Evolutionary conservation across 805 yeast genomes (phyloP).

Genomic region (Schwanniomyces yamadae): DNA sequence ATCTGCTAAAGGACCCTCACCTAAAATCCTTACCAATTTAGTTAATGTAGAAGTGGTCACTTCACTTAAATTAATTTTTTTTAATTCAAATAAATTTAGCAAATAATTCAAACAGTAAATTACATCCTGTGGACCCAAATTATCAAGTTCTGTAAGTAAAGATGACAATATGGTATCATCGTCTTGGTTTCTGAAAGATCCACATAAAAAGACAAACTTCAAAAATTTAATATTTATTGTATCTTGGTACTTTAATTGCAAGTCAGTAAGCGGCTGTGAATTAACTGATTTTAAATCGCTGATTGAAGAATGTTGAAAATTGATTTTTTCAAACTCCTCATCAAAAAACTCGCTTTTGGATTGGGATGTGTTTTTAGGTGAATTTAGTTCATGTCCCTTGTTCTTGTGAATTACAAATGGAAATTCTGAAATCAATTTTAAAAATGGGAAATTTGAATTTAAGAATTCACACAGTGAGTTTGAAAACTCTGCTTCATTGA

Average conservation of each 20-base stretch:
- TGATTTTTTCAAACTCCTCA: conserved; percentile 8
- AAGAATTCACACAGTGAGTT: conserved; percentile 2
- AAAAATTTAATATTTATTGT: not conserved
- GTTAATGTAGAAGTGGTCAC: conserved; percentile 6
- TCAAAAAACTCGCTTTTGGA: conserved; percentile 8
- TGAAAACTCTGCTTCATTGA: conserved; percentile 1
- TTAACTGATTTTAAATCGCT: not conserved
- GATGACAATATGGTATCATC: not conserved
- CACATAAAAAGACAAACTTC: conserved; percentile 1
- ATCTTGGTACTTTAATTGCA: not conserved
- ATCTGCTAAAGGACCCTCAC: conserved; percentile 28
- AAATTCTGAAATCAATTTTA: too few species aligned
- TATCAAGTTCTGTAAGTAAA: conserved; percentile 5
- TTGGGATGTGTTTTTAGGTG: too few species aligned
- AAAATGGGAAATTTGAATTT: conserved; percentile 7
- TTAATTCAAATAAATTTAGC: conserved; percentile 1
- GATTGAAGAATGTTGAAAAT: not conserved
- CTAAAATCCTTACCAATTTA: conserved; percentile 25
- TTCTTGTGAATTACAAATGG: too few species aligned
- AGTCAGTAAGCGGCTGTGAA: not conserved
- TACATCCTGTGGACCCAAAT: conserved; percentile 5
- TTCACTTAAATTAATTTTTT: not conserved
- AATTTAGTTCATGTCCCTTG: too few species aligned
- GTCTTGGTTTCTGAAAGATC: not conserved
- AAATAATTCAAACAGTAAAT: conserved; percentile 6